Conservation (phyloP, 208 protist species). For the Trypanosoma cruzi region DNA sequence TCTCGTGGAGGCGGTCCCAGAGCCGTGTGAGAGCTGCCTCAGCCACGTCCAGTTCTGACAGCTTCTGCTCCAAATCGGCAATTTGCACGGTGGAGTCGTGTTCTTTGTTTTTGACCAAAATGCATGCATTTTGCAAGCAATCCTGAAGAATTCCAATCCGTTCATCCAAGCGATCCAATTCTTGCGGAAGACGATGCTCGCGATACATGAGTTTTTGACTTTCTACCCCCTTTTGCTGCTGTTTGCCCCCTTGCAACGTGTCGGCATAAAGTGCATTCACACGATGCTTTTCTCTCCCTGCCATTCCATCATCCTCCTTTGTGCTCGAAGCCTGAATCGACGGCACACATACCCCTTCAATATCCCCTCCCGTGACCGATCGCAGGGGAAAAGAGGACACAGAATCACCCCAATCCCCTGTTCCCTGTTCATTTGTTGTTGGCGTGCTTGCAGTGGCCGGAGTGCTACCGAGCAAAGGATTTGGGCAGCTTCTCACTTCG, state of each 20-base stretch:
- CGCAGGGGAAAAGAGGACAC: too few species aligned
- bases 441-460: too few species aligned
- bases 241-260: background rate
- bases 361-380: too few species aligned
- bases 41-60: background rate
- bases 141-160: slow-evolving; percentile 1
- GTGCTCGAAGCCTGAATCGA: background rate
- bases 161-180: background rate
- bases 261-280: background rate
- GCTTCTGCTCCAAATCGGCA: background rate
- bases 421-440: background rate
- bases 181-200: background rate
- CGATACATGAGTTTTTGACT: background rate
- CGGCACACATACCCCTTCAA: too few species aligned
- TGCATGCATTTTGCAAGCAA: background rate
- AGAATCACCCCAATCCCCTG: background rate
- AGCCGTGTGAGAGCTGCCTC: background rate
- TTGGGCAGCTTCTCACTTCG: too few species aligned
- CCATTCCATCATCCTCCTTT: background rate
- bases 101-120: too few species aligned
- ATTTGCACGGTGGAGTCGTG: background rate
- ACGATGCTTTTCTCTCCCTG: background rate
- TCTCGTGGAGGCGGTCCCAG: background rate
- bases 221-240: background rate
- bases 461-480: too few species aligned